phyloP scores from a whole-genome alignment of 805 yeast genomes.

The Starmerella stellata region DNA sequence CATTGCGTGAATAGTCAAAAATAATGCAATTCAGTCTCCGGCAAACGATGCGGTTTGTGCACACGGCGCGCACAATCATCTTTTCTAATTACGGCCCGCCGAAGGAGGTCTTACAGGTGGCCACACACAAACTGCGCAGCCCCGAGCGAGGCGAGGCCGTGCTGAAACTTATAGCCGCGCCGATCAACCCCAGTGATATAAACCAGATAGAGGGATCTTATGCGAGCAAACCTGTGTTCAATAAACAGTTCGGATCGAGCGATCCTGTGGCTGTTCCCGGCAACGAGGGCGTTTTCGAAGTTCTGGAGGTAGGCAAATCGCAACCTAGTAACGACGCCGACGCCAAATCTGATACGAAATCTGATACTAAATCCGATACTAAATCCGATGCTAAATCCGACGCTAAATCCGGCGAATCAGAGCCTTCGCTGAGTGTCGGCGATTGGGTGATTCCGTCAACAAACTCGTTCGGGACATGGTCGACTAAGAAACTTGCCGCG shows the following conservation, averaged over 20 bases:
- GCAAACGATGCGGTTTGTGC: conserved; percentile 10
- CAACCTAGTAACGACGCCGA: not conserved
- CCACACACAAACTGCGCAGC: conserved; percentile 24
- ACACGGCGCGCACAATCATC: conserved; percentile 31
- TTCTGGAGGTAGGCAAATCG: conserved; percentile 47
- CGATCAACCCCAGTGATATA: conserved; percentile 79
- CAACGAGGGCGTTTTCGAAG: conserved; percentile 80
- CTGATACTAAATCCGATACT: no score
- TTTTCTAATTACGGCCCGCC: conserved; percentile 49
- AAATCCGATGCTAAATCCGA: no score
- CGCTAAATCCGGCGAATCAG: no score
- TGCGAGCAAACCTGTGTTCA: conserved; percentile 53
- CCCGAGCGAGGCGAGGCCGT: conserved; percentile 30
- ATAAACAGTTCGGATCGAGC: conserved; percentile 31
- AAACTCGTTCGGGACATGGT: conserved; percentile 87
- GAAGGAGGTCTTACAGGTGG: conserved; percentile 21
- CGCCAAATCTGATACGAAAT: not conserved
- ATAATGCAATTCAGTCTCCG: not conserved
- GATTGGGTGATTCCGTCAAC: conserved; percentile 75
- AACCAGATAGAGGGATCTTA: conserved; percentile 76
- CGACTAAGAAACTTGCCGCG: conserved; percentile 47
- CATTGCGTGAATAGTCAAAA: no score
- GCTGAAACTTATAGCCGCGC: conserved; percentile 57
- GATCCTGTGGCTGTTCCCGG: conserved; percentile 72
- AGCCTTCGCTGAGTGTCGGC: conserved; percentile 27